Percentiles rank a stretch among this genome's conserved stretches.
These are phyloP conservation scores for Sugiyamaella boreocaroliniensis DNA, from an alignment of 805 yeast genomes.

Conservation along the genomic window DNA sequence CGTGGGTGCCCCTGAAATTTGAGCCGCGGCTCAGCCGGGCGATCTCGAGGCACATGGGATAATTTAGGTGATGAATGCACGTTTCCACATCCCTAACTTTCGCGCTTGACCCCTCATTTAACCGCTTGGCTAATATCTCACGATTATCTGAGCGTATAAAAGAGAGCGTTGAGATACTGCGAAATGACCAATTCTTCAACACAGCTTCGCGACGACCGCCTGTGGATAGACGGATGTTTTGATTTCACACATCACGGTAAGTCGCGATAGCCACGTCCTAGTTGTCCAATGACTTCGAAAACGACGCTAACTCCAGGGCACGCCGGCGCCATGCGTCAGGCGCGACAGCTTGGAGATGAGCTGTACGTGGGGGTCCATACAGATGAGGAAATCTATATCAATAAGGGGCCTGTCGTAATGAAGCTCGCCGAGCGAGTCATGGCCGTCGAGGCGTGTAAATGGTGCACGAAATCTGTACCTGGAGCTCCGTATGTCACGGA, in stretches of 20 bases:
- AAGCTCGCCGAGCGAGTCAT: conserved; percentile 62
- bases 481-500: conserved; percentile 92
- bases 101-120: no score
- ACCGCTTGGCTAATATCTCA: no score
- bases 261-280: conserved; percentile 19
- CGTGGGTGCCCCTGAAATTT: no score
- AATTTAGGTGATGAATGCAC: not conserved
- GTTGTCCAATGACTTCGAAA: not conserved
- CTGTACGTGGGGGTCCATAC: conserved; percentile 85
- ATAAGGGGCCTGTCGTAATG: conserved; percentile 97
- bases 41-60: not conserved
- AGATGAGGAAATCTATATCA: conserved; percentile 72
- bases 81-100: not conserved
- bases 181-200: not conserved
- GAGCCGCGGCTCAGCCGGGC: not conserved
- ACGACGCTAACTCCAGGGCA: conserved; percentile 41
- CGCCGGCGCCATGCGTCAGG: conserved; percentile 94
- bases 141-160: no score
- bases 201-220: conserved; percentile 31
- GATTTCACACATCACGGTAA: conserved; percentile 94
- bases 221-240: conserved; percentile 98
- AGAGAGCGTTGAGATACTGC: not conserved
- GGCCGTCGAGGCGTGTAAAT: conserved; percentile 87
- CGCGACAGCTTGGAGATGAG: conserved; percentile 71
- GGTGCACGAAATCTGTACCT: conserved; percentile 68